Base-by-base conservation (phyloP, 805 yeast genomes). In the Starmerella bacillaris region DNA sequence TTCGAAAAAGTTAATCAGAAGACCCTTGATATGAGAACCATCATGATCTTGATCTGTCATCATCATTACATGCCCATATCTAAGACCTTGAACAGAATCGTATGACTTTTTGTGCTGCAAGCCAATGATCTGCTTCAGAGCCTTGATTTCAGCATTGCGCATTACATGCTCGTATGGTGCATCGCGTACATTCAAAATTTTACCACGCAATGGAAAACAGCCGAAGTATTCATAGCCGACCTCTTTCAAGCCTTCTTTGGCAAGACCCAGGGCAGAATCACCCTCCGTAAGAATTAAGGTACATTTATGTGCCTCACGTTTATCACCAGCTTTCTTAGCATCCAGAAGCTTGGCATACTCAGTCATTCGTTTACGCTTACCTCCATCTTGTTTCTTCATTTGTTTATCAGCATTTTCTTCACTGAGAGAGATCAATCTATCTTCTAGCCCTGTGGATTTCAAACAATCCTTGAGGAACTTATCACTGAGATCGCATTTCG, bases 31-130 rank as follows among this genome's bases (percentile, higher is more conserved):
- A 62, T 89, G 98, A 14, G 93, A 78, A 41, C 98, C 98, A 66
- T 89, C 98, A 48, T 84, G 93, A 80, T 89, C 98, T 60, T 89
- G 98, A 77, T 89, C 98, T 5, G 98, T 83, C 96, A 89, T 89
- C 53, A 89, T 83, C 96, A 89, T 89, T 34, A 89, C 68, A 54
- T 83, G 94, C 24, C 98, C 98, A 52, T 89, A 89, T 54, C 98
- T 72, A 42, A 89, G 62, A 3, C 76, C 72, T 38, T 69, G 68
- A 12, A 78, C 63, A 44, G 74, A 76, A 16, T 72, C 74, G 53
- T 89, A 89, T 29, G 63, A 64, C 58, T 82, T 86, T 49, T 78
- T 82, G 58, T 89, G 98, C 55, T 84, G 94, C 37, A 89, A 63
- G 16, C 98, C 98, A 63, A 89, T 78, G 48, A 89, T 89, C 53